Evolutionary conservation across 441 rosid genomes (phyloP), one percentile per base, ranked within the genome.

Genomic region (Euphorbia schlechtendalii): DNA sequence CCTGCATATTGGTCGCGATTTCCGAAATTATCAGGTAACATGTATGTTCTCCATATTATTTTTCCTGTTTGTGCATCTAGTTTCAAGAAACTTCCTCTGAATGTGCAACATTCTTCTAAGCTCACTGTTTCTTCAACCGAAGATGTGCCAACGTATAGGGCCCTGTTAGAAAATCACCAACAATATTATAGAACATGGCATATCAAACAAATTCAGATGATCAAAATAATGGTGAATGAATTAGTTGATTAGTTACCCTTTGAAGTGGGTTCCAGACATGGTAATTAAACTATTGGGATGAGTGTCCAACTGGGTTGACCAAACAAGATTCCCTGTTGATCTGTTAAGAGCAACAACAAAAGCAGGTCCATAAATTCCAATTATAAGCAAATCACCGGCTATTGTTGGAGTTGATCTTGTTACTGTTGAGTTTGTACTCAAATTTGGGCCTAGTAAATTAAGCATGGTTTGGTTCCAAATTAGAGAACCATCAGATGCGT

Each of bases 231-330:
- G 40, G 40, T 36, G 9, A 36, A 36, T 36, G 4, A 36, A 36
- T n/a, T n/a, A n/a, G n/a, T n/a, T n/a, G n/a, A 36, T 9, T 3
- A 36, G 40, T 36, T 65, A 83, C 83, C 71, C 74, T 4, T 69
- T 73, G 74, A 66, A 61, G 56, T 61, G 74, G 21, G 84, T 80
- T 12, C 83, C 87, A 14, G 84, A 78, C 73, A 74, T 75, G 36
- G 87, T 83, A 52, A 80, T 56, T 32, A 78, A 21, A 48, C 64
- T 46, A 24, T 65, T 45, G 8, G 63, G 55, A 51, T 79, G 77
- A 2, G 28, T 32, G 60, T 80, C 84, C 14, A 80, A 74, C 65
- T 5, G 58, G 3, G 80, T 80, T n/a, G 71, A 71, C 83, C 84
- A 80, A 22, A 83, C 77, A 43, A 83, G 74, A 55, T 59, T 32